Percentiles rank a stretch among this genome's conserved stretches.
Conservation (phyloP, 176 grass and related monocot species). For the Dendrocalamus sinicus region DNA sequence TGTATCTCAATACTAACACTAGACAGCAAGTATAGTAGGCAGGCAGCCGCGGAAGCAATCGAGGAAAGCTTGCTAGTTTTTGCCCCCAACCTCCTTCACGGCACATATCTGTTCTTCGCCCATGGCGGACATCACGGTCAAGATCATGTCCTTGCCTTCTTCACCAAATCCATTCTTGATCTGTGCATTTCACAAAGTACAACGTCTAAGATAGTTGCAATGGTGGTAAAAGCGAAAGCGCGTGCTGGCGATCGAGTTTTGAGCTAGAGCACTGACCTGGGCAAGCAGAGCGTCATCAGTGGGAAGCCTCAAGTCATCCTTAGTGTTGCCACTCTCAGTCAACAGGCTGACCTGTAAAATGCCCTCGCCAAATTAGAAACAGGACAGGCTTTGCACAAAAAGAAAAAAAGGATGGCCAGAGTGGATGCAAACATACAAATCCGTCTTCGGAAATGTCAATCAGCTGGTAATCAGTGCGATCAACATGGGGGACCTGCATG, state of each 20-base stretch:
- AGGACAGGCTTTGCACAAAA: not conserved
- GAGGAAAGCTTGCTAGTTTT: slow-evolving; percentile 23
- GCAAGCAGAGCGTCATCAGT: slow-evolving; percentile 44
- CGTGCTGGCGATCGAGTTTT: not conserved
- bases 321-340: slow-evolving; percentile 55
- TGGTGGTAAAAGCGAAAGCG: not conserved
- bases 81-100: slow-evolving; percentile 55
- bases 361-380: not conserved
- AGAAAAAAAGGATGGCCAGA: not conserved
- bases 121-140: slow-evolving; percentile 67
- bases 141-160: slow-evolving; percentile 60
- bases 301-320: slow-evolving; percentile 64
- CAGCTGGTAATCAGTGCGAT: slow-evolving; percentile 55
- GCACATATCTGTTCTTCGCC: slow-evolving; percentile 66
- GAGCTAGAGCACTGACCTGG: slow-evolving; percentile 34
- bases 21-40: not conserved
- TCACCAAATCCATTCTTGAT: slow-evolving; percentile 56
- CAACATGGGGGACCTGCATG: slow-evolving; percentile 50
- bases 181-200: slow-evolving; percentile 30
- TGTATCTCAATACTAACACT: slow-evolving; percentile 37
- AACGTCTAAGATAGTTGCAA: not conserved
- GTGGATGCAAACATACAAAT: slow-evolving; percentile 44
- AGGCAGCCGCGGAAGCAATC: not conserved
- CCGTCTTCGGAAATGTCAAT: slow-evolving; percentile 70
- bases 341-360: slow-evolving; percentile 60